Evolutionary conservation across 164 flowering plant genomes (phyloP).

Genomic region (Sextonia rubra): DNA sequence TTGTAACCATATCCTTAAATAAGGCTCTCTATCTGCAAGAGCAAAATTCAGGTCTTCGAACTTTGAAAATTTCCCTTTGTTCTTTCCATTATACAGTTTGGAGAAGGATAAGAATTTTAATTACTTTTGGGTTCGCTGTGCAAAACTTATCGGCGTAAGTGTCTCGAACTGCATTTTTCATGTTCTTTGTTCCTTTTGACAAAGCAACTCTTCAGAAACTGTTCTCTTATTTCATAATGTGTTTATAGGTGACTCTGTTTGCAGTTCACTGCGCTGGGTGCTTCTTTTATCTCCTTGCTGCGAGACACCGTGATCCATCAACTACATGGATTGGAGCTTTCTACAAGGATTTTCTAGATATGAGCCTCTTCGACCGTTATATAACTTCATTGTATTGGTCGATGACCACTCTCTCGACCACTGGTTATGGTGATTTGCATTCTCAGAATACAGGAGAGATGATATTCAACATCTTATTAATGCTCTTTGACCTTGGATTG

Average conservation of each 20-base stretch:
- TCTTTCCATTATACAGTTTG: conserved; percentile 42
- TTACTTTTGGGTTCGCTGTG: conserved; percentile 85
- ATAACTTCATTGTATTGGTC: conserved; percentile 92
- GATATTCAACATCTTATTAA: conserved; percentile 75
- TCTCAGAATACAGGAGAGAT: conserved; percentile 71
- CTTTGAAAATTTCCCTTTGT: neutral
- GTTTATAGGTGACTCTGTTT: conserved; percentile 79
- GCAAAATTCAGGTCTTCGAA: too few relatives aligned
- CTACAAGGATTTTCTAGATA: conserved; percentile 32
- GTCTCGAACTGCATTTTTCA: neutral
- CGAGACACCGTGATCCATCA: conserved; percentile 43
- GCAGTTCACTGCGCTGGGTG: conserved; percentile 96
- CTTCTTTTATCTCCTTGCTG: conserved; percentile 78
- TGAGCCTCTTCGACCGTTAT: conserved; percentile 56
- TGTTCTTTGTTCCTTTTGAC: neutral
- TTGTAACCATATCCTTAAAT: too few relatives aligned
- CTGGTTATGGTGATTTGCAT: conserved; percentile 96
- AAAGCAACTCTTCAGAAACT: neutral
- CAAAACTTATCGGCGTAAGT: conserved; percentile 87
- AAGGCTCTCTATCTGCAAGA: too few relatives aligned
- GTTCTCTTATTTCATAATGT: conserved; percentile 10
- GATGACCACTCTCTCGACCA: conserved; percentile 87
- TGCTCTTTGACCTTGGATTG: conserved; percentile 92
- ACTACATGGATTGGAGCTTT: conserved; percentile 73
- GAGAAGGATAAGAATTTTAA: conserved; percentile 86